Percentiles rank a stretch among this genome's conserved stretches.
phyloP scores from a whole-genome alignment of 768 basidiomycete species.

The Macrolepiota dolichaula region DNA sequence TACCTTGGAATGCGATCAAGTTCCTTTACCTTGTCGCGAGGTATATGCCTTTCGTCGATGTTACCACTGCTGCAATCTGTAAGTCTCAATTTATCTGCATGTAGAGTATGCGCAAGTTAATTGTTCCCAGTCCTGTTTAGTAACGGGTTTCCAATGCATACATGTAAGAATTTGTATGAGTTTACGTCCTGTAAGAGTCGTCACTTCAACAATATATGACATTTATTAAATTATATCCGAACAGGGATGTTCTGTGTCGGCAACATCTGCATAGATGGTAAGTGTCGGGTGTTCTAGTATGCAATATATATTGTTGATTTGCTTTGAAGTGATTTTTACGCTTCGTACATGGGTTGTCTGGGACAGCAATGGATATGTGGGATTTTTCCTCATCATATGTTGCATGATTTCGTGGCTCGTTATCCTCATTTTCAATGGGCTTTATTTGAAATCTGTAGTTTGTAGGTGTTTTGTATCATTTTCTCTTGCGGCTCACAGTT shows the following conservation, averaged over 20 bases:
- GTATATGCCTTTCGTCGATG: slow-evolving; percentile 24
- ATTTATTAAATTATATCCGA: too few relatives aligned
- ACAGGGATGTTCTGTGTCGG: too few relatives aligned
- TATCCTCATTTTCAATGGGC: neutral
- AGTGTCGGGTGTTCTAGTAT: neutral
- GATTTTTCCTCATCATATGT: neutral
- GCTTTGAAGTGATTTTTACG: slow-evolving; percentile 1
- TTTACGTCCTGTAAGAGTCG: too few relatives aligned
- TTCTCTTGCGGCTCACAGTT: too few relatives aligned
- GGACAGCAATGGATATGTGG: neutral
- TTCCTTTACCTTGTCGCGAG: slow-evolving; percentile 23
- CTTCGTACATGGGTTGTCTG: slow-evolving; percentile 4
- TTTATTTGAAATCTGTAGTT: neutral
- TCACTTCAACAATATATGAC: too few relatives aligned
- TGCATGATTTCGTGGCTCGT: neutral
- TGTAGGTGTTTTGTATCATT: neutral
- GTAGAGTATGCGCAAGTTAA: too few relatives aligned
- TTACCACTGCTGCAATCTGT: slow-evolving; percentile 15
- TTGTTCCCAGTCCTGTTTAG: too few relatives aligned
- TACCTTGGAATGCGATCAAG: slow-evolving; percentile 19
- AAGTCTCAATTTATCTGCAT: slow-evolving; percentile 4
- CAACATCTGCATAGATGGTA: too few relatives aligned
- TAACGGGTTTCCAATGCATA: too few relatives aligned
- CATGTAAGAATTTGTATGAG: too few relatives aligned
- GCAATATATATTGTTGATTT: too few relatives aligned